A percentile compares a stretch with the other conserved stretches of the same genome.
Evolutionary conservation across 2,329 filamentous ascomycete species (phyloP).

Genomic region (Talaromyces sp.): DNA sequence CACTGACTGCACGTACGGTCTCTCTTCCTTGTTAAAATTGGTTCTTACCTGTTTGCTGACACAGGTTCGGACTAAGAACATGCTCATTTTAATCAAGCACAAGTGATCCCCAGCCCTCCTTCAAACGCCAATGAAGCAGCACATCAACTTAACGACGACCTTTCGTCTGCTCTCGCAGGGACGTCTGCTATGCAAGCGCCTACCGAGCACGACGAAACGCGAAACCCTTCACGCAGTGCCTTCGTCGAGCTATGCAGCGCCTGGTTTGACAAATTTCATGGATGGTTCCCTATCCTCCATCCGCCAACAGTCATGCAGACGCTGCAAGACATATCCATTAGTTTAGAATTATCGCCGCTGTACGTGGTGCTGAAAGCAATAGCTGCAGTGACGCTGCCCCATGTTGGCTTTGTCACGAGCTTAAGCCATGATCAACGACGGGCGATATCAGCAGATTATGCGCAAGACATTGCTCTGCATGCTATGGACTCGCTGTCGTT

Average conservation of each 20-base stretch:
- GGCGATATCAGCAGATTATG: conserved; percentile 18
- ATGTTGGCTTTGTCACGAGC: conserved; percentile 16
- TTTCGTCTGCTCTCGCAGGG: neutral
- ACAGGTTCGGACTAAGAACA: neutral
- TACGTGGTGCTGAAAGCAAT: conserved; percentile 26
- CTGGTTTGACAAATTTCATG: conserved; percentile 7
- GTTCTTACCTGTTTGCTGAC: neutral
- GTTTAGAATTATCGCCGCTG: conserved; percentile 13
- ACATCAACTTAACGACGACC: neutral
- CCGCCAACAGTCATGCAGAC: conserved; percentile 1
- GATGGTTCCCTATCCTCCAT: conserved; percentile 8
- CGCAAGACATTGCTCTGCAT: conserved; percentile 22
- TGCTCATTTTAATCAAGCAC: neutral
- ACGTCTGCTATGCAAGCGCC: neutral
- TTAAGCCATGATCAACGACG: conserved; percentile 18
- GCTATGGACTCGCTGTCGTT: conserved; percentile 22
- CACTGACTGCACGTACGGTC: neutral
- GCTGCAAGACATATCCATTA: neutral
- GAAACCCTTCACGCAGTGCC: neutral
- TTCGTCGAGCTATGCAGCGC: conserved; percentile 1
- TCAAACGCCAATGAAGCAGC: neutral
- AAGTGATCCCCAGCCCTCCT: neutral
- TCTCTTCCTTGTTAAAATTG: neutral
- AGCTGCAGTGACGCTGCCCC: conserved; percentile 21
- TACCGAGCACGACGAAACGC: neutral